phyloP scores from a whole-genome alignment of 2,329 filamentous ascomycete species.

The Colletotrichum plurivorum region DNA sequence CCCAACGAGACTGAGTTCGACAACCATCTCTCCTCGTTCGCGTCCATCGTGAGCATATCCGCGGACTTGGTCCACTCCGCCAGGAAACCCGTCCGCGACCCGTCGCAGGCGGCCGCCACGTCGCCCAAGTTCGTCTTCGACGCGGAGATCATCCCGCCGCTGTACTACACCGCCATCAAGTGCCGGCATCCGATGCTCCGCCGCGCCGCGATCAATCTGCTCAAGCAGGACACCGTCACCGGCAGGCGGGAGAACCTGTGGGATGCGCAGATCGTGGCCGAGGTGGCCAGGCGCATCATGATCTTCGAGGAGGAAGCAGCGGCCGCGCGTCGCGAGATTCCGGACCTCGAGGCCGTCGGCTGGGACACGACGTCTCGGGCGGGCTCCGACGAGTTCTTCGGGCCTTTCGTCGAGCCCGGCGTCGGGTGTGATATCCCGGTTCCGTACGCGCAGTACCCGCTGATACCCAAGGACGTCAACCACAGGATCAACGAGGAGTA shows the following conservation, averaged over 20 bases:
- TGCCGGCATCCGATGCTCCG: constrained; percentile 58
- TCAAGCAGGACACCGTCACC: constrained; percentile 49
- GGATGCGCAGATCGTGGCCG: constrained; percentile 50
- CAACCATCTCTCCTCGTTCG: constrained; percentile 51
- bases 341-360: neutral
- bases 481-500: constrained; percentile 8
- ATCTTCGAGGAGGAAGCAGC: constrained; percentile 51
- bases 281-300: constrained; percentile 52
- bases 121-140: constrained; percentile 56
- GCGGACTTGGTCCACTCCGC: constrained; percentile 27
- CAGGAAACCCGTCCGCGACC: constrained; percentile 27
- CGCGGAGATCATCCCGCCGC: constrained; percentile 56
- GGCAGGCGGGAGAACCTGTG: constrained; percentile 57
- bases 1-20: constrained; percentile 53
- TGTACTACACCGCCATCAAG: constrained; percentile 57
- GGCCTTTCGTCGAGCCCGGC: neutral
- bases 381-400: constrained; percentile 16
- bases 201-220: constrained; percentile 53
- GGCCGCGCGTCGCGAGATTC: neutral
- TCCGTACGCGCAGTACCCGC: constrained; percentile 11
- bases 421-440: constrained; percentile 1
- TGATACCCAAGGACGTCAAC: constrained; percentile 14
- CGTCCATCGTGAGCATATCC: constrained; percentile 53
- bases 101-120: constrained; percentile 32
- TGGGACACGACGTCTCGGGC: constrained; percentile 21